Percentiles rank a stretch among this genome's conserved stretches.
Conservation (phyloP, 768 basidiomycete genomes). For the Macrolepiota albuminosa region DNA sequence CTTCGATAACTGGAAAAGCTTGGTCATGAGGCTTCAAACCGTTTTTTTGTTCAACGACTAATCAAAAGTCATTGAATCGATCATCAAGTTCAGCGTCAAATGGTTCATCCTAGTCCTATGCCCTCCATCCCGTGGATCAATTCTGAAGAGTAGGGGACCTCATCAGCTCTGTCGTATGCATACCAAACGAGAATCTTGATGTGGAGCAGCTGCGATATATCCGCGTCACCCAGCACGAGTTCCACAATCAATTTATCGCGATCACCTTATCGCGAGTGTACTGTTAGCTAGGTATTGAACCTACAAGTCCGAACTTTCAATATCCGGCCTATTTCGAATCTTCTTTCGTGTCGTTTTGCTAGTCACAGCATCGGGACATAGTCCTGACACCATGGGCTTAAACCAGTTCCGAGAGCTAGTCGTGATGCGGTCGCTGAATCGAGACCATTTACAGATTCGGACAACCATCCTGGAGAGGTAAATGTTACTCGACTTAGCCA, state of each 20-base stretch:
- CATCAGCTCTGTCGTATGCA: slow-evolving; percentile 33
- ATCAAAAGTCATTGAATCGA: neutral
- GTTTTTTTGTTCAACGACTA: neutral
- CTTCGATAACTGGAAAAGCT: slow-evolving; percentile 5
- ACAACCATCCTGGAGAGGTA: slow-evolving; percentile 38
- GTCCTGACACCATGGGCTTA: slow-evolving; percentile 36
- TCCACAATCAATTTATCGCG: slow-evolving; percentile 31
- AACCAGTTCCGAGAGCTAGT: slow-evolving; percentile 40
- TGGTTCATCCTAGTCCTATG: slow-evolving; percentile 20
- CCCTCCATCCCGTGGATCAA: slow-evolving; percentile 26
- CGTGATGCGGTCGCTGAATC: slow-evolving; percentile 31
- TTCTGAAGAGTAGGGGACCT: no score
- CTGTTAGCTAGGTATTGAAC: slow-evolving; percentile 22
- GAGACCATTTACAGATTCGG: slow-evolving; percentile 41
- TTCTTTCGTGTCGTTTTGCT: slow-evolving; percentile 36
- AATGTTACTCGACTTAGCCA: slow-evolving; percentile 41
- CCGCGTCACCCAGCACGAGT: slow-evolving; percentile 33
- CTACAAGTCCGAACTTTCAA: neutral
- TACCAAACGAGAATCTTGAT: slow-evolving; percentile 35
- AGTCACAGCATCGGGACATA: slow-evolving; percentile 38
- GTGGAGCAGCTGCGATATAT: slow-evolving; percentile 32
- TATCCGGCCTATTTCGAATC: slow-evolving; percentile 30
- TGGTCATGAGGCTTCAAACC: neutral
- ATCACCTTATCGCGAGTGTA: slow-evolving; percentile 32
- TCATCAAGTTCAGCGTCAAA: slow-evolving; percentile 1